Conservation (phyloP, 495 filamentous ascomycete genomes). For the Aspergillus sclerotioniger region DNA sequence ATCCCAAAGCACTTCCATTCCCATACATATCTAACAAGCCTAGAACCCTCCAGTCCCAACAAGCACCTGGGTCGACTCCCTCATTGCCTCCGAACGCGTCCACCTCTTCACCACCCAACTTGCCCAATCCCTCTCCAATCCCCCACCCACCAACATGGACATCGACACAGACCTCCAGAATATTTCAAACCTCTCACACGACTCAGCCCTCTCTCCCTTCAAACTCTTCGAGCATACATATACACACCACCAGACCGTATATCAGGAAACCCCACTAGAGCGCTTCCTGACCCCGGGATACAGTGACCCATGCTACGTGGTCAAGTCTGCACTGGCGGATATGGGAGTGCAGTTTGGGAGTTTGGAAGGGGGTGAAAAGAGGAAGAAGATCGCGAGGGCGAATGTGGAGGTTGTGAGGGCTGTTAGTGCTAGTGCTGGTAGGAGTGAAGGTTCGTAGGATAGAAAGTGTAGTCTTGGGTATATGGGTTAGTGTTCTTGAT, state of each 20-base stretch:
- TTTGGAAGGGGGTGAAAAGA: slow-evolving; percentile 16
- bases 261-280: slow-evolving; percentile 22
- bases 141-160: neutral
- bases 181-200: neutral
- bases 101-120: slow-evolving; percentile 15
- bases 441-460: too few species aligned
- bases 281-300: slow-evolving; percentile 25
- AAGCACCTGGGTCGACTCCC: slow-evolving; percentile 20
- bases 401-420: slow-evolving; percentile 10
- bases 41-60: neutral
- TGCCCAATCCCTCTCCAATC: neutral
- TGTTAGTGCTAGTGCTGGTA: neutral
- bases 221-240: slow-evolving; percentile 17
- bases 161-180: slow-evolving; percentile 11
- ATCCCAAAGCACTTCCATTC: neutral
- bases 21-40: neutral
- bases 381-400: slow-evolving; percentile 9
- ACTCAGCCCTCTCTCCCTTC: neutral
- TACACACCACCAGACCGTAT: neutral
- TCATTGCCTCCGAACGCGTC: slow-evolving; percentile 22
- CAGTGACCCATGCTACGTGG: slow-evolving; percentile 19
- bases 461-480: too few species aligned
- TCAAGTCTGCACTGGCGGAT: slow-evolving; percentile 13
- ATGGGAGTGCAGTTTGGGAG: slow-evolving; percentile 16
- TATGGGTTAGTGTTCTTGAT: too few species aligned